Evolutionary conservation across 2,329 filamentous ascomycete genomes (phyloP).

Genomic region (Tolypocladium tropicale): DNA sequence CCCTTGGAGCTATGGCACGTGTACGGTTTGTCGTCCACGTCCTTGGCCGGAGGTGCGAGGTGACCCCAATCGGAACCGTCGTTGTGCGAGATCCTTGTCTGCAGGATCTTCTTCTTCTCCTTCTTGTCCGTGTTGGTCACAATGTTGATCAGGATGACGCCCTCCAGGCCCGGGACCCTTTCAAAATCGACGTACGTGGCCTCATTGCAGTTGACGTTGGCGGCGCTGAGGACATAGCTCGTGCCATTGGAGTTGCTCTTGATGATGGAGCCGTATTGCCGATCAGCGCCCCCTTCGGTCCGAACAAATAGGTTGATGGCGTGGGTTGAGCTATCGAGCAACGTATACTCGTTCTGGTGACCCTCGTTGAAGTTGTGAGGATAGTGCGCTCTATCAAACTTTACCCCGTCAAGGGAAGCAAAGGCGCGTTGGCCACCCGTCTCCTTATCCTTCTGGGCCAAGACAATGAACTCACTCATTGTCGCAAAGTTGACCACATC

Average conservation of each 20-base stretch:
- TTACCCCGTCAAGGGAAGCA: conserved; percentile 73
- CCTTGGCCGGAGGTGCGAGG: conserved; percentile 60
- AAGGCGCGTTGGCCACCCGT: conserved; percentile 63
- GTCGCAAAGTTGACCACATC: conserved; percentile 74
- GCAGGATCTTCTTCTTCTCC: conserved; percentile 76
- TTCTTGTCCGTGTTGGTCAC: conserved; percentile 63
- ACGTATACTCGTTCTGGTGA: conserved; percentile 77
- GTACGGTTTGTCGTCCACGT: conserved; percentile 62
- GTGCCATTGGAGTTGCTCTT: conserved; percentile 99
- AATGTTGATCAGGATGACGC: conserved; percentile 77
- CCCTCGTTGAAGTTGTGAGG: conserved; percentile 73
- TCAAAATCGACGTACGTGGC: conserved; percentile 86
- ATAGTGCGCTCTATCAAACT: conserved; percentile 76
- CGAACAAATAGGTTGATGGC: conserved; percentile 91
- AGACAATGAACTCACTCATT: conserved; percentile 94
- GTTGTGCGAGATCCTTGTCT: conserved; percentile 91
- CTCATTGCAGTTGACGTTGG: conserved; percentile 70
- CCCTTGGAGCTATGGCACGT: conserved; percentile 52
- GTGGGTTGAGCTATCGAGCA: conserved; percentile 89
- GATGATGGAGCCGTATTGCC: conserved; percentile 75
- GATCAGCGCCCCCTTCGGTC: conserved; percentile 53
- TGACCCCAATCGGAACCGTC: conserved; percentile 83
- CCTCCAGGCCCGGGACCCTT: conserved; percentile 86
- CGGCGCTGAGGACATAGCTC: conserved; percentile 77
- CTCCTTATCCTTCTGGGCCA: conserved; percentile 64